Conservation (phyloP, 2,329 filamentous ascomycete genomes). For the Fusarium setosum region DNA sequence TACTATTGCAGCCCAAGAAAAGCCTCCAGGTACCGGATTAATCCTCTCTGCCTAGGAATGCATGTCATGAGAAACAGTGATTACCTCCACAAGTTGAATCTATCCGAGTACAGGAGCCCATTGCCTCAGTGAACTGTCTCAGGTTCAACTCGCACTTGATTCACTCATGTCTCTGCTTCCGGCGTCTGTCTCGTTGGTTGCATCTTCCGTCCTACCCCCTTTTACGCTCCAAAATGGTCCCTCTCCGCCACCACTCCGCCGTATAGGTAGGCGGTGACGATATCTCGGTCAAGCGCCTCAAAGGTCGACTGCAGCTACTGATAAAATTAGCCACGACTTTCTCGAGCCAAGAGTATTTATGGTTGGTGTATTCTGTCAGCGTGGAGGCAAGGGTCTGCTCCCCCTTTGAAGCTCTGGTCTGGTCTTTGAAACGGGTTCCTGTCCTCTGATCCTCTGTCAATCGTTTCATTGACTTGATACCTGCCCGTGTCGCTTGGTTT, state of each 20-base stretch:
- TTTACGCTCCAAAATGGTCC: neutral
- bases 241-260: neutral
- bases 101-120: neutral
- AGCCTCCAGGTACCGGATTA: too few species aligned
- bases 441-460: neutral
- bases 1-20: too few species aligned
- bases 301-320: neutral
- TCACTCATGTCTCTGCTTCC: neutral
- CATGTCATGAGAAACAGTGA: neutral
- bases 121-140: neutral
- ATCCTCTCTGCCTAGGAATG: neutral
- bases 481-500: neutral
- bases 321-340: constrained; percentile 1
- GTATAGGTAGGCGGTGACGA: neutral
- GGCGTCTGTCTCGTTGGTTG: neutral
- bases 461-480: neutral
- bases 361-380: too few species aligned
- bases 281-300: neutral
- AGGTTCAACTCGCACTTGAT: neutral
- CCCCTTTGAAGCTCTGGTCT: neutral
- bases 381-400: neutral
- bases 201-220: neutral
- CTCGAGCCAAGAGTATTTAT: too few species aligned
- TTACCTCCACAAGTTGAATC: neutral
- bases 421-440: neutral